Evolutionary conservation across 169 alveolate species (phyloP), one percentile per base, ranked within the genome.

Genomic region (Plasmodium malariae): DNA sequence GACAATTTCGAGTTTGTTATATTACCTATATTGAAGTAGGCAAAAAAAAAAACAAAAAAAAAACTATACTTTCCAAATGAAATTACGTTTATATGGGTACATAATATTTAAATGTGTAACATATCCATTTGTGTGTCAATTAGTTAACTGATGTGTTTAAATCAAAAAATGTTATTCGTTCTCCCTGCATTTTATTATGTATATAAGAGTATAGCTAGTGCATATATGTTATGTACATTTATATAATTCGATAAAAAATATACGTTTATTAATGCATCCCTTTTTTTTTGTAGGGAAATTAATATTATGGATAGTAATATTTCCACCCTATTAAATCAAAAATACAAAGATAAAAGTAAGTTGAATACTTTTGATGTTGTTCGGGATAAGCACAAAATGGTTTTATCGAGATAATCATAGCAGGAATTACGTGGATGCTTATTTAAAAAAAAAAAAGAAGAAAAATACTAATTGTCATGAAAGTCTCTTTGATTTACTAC

Each of bases 21-120:
- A 40, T 54, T 68, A 57, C 90, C 90, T 19, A 14, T 51, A 65
- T 68, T 80, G 36, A 80, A 80, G 90, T 80, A 80, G 70, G 37
- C 28, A 60, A 21, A 78, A 62, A 19, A 43, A 34, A 48, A 19
- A 11, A 1, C 51, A 55, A 19, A n/a, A 67, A 40, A 28, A 54
- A 69, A 40, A 36, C 24, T 6, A n/a, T 51, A 34, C 34, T 24
- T 7, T 30, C 17, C 21, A 59, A 32, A 45, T 71, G 26, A 17
- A 71, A 6, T 1, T 67, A 57, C 48, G 12, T 14, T 6, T 55
- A 7, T 28, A 0, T 55, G 12, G 12, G 36, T 2, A 19, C 26
- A 55, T 55, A 55, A 55, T 21, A n/a, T n/a, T n/a, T n/a, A n/a
- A 40, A 40, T 40, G 51, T 40, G 51, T 40, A 6, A 40, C 9